Base-by-base conservation (phyloP, 2,329 filamentous ascomycete genomes). In the Ophiostoma montium region DNA sequence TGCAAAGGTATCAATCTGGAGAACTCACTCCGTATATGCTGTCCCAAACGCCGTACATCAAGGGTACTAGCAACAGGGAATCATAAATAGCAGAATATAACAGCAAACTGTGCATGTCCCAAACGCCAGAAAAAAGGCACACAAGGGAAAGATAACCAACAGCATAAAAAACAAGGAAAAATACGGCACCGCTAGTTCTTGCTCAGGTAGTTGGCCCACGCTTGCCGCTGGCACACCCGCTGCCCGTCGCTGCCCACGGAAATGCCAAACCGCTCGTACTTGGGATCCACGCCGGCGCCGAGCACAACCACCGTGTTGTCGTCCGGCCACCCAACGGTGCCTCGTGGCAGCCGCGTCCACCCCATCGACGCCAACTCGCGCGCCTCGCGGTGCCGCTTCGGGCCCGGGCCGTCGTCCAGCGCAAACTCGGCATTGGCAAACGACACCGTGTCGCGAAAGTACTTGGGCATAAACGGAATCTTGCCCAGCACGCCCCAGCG, bases 391-490 rank as follows among this genome's bases (percentile, higher is more conserved):
- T 41, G 69, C 61, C 27, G 72, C 10, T 47, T 42, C 3, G 49
- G 42, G 2, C 50, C 54, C 0, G 53, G 51, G 1, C 50, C 68
- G 58, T 94, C 87, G 31, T 92, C 83, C 35, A 87, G 82, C 57
- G 92, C 83, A 58, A 96, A 96, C 32, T 82, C 80, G 3, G 78
- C 76, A 36, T 81, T 86, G 4, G 86, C 76, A 58, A 90, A 89
- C 1, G 86, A 94, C 62, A 95, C 95, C 9, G 83, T 75, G 56
- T 96, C 92, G 1, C 86, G 90, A 62, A 96, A 94, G 30, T 92
- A 74, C 38, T 85, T 78, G 1, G 92, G 92, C 56, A 95, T 78
- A 49, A 94, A 70, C 0, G 89, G 89, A 7, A 95, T 76, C 59
- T 82, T 89, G 54, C 85, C 81, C 5, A 95, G 68, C 43, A 94